These are phyloP conservation scores for Chlorella sp. DNA, from an alignment of 139 green algal species.

Conservation along the genomic window DNA sequence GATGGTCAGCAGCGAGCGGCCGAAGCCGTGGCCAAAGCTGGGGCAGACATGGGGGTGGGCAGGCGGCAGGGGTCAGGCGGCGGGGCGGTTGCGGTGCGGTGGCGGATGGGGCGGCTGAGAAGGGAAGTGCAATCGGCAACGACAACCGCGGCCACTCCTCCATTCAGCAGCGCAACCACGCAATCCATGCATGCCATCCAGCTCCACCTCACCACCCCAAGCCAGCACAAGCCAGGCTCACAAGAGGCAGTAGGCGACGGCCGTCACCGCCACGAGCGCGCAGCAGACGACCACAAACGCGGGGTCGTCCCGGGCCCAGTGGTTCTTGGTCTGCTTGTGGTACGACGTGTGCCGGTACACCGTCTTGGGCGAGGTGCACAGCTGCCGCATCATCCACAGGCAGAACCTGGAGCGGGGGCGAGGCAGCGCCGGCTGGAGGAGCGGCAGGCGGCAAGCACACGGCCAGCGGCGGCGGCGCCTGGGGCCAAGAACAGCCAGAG, in stretches of 20 bases:
- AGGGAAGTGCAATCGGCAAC: background rate
- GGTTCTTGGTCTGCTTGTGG: constrained; percentile 98
- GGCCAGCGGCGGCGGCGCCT: no score
- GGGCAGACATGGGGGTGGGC: background rate
- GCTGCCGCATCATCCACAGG: constrained; percentile 96
- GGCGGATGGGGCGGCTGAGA: background rate
- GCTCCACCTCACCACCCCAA: background rate
- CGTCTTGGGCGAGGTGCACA: constrained; percentile 91
- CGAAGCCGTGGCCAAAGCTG: constrained; percentile 77
- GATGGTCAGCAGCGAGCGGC: constrained; percentile 58
- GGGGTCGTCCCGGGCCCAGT: constrained; percentile 97
- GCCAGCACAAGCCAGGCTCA: constrained; percentile 49
- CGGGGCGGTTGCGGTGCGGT: no score
- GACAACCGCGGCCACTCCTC: background rate
- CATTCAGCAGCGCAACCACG: no score
- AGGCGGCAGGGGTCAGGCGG: no score
- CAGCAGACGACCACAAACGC: constrained; percentile 91
- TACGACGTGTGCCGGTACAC: constrained; percentile 97
- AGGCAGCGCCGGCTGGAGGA: background rate
- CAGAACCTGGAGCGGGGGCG: constrained; percentile 78
- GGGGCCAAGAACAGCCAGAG: background rate
- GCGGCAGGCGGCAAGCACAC: background rate
- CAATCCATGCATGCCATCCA: background rate
- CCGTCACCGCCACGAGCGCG: constrained; percentile 71
- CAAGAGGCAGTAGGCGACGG: constrained; percentile 84